phyloP scores from a whole-genome alignment of 768 basidiomycete genomes.

The Serpula lacrymans region DNA sequence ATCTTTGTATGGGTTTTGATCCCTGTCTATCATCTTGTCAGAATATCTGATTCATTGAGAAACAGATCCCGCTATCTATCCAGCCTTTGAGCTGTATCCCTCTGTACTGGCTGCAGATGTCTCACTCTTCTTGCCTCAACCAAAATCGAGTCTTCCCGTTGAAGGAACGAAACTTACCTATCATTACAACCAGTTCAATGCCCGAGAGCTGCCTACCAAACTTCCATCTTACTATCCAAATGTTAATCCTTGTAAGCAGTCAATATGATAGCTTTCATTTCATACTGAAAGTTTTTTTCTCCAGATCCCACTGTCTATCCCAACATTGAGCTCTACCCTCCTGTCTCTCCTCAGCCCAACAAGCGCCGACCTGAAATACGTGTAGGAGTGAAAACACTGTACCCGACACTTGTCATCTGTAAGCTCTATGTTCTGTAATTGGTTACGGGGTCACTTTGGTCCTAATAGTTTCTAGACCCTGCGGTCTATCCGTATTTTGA shows the following conservation, averaged over 20 bases:
- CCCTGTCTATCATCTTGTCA: background rate
- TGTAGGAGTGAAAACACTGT: constrained; percentile 2
- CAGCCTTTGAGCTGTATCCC: constrained; percentile 24
- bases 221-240: too few species aligned
- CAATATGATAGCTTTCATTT: too few species aligned
- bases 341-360: constrained; percentile 1
- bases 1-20: constrained; percentile 10
- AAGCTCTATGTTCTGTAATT: background rate
- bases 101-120: constrained; percentile 5
- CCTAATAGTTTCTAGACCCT: too few species aligned
- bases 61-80: constrained; percentile 33
- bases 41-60: constrained; percentile 8
- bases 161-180: too few species aligned
- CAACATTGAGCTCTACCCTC: constrained; percentile 22
- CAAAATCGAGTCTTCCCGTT: too few species aligned
- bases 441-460: too few species aligned
- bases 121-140: too few species aligned
- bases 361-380: background rate
- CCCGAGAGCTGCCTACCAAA: too few species aligned
- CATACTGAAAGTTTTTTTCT: constrained; percentile 1
- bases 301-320: constrained; percentile 14
- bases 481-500: constrained; percentile 25
- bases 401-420: constrained; percentile 15
- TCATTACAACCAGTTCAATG: too few species aligned
- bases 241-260: constrained; percentile 5